Percentiles rank a stretch among this genome's conserved stretches.
Evolutionary conservation across 1,284 basidiomycete genomes (phyloP).

Genomic region (Fomitiporia mediterranea): DNA sequence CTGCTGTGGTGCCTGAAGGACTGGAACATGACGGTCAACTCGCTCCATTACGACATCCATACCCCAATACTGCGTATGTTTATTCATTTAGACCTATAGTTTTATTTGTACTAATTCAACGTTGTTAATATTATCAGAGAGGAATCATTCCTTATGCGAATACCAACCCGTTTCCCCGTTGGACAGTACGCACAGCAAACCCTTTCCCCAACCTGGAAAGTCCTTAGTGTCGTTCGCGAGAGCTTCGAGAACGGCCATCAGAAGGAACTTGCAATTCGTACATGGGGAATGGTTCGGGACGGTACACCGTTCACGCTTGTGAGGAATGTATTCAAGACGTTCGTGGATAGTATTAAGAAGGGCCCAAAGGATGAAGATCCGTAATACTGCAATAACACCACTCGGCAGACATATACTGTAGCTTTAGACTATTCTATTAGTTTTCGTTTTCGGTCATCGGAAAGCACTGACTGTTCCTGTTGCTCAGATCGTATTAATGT

Average conservation of each 20-base stretch:
- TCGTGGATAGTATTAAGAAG: slow-evolving; percentile 11
- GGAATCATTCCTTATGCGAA: slow-evolving; percentile 28
- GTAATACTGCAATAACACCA: too few relatives aligned
- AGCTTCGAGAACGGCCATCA: slow-evolving; percentile 49
- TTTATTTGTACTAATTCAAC: too few relatives aligned
- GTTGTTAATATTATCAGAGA: slow-evolving; percentile 24
- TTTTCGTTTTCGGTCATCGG: too few relatives aligned
- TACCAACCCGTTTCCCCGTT: slow-evolving; percentile 35
- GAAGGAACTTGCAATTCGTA: slow-evolving; percentile 42
- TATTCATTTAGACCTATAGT: neutral
- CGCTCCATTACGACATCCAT: slow-evolving; percentile 5
- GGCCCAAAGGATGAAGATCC: slow-evolving; percentile 14
- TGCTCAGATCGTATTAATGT: too few relatives aligned
- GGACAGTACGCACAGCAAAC: slow-evolving; percentile 44
- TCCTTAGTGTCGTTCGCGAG: slow-evolving; percentile 42
- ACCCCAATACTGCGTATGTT: slow-evolving; percentile 13
- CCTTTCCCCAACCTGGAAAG: slow-evolving; percentile 44
- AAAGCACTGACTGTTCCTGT: too few relatives aligned
- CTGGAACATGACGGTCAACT: neutral
- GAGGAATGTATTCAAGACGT: slow-evolving; percentile 37
- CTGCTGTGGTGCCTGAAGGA: neutral
- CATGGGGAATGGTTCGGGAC: slow-evolving; percentile 52
- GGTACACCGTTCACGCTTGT: slow-evolving; percentile 51
- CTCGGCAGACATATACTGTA: too few relatives aligned
- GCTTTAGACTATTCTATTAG: too few relatives aligned